Evolutionary conservation across 352 stramenopile species (phyloP).

Genomic region (Globisporangium mamillatum): DNA sequence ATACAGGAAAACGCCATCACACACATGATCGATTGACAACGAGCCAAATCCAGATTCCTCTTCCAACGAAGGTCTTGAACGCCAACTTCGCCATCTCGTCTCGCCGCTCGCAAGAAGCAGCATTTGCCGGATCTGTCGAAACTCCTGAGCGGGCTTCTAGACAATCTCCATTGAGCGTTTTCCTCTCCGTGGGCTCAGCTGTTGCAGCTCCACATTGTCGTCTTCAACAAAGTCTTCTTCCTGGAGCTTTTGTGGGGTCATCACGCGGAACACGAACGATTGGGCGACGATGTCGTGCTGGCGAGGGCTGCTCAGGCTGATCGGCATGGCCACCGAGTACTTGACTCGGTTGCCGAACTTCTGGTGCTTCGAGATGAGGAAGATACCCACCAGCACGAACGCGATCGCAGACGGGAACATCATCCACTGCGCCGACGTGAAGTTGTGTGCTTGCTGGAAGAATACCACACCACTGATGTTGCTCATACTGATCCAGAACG

Average conservation of each 20-base stretch:
- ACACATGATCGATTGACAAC: constrained; percentile 13
- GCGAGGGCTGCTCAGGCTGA: constrained; percentile 78
- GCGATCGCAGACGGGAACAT: constrained; percentile 75
- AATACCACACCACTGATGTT: constrained; percentile 88
- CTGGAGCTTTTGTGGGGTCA: constrained; percentile 69
- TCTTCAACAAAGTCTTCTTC: constrained; percentile 56
- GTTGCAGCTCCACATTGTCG: constrained; percentile 21
- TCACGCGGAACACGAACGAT: constrained; percentile 86
- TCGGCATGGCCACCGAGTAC: constrained; percentile 87
- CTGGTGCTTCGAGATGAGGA: constrained; percentile 82
- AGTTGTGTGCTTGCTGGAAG: constrained; percentile 84
- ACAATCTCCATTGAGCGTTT: constrained; percentile 44
- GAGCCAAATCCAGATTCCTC: constrained; percentile 18
- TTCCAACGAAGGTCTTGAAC: constrained; percentile 19
- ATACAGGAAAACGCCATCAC: constrained; percentile 17
- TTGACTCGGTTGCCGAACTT: constrained; percentile 89
- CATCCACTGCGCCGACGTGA: constrained; percentile 78
- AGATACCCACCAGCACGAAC: constrained; percentile 75
- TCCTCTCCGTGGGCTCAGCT: constrained; percentile 21
- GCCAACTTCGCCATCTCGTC: constrained; percentile 1
- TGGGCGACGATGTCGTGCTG: constrained; percentile 88
- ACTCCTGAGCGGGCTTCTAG: constrained; percentile 19
- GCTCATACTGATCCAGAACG: constrained; percentile 87
- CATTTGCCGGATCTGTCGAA: not conserved
- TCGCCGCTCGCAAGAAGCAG: not conserved